These are phyloP conservation scores for Phytophthora constricta DNA, from an alignment of 352 stramenopile species.

Conservation along the genomic window DNA sequence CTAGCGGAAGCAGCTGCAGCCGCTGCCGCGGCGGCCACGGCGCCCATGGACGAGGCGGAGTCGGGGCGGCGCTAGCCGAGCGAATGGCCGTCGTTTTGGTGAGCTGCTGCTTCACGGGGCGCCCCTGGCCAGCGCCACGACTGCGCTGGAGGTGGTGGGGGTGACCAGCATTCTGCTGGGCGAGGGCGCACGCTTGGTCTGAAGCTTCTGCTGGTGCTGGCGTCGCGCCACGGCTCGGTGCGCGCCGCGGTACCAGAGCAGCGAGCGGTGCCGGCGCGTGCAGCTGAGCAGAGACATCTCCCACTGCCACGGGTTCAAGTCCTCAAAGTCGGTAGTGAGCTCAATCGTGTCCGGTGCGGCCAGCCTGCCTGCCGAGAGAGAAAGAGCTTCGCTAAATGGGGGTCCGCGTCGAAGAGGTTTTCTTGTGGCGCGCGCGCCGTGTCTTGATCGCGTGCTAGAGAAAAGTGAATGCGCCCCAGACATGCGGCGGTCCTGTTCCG, in stretches of 20 bases:
- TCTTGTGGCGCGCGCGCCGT: too few species aligned
- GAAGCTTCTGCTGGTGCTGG: conserved; percentile 13
- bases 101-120: conserved; percentile 11
- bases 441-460: too few species aligned
- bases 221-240: conserved; percentile 49
- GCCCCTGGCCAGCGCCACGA: conserved; percentile 23
- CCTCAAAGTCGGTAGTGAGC: conserved; percentile 37
- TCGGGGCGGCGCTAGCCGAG: conserved; percentile 29
- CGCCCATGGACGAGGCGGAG: conserved; percentile 18
- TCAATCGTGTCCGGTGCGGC: conserved; percentile 34
- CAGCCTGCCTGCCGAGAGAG: conserved; percentile 1
- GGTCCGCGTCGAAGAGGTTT: too few species aligned
- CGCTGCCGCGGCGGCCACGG: conserved; percentile 5
- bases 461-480: too few species aligned
- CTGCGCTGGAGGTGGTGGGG: conserved; percentile 23
- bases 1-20: conserved; percentile 7
- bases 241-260: conserved; percentile 50
- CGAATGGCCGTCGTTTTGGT: conserved; percentile 25
- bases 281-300: conserved; percentile 71
- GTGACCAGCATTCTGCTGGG: conserved; percentile 16
- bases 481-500: too few species aligned
- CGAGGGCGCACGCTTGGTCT: conserved; percentile 4
- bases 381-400: too few species aligned
- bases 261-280: conserved; percentile 55
- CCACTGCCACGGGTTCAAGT: conserved; percentile 51